phyloP scores from a whole-genome alignment of 1,139 yeast species.

The Zhuliangozyma blackwelliae region DNA sequence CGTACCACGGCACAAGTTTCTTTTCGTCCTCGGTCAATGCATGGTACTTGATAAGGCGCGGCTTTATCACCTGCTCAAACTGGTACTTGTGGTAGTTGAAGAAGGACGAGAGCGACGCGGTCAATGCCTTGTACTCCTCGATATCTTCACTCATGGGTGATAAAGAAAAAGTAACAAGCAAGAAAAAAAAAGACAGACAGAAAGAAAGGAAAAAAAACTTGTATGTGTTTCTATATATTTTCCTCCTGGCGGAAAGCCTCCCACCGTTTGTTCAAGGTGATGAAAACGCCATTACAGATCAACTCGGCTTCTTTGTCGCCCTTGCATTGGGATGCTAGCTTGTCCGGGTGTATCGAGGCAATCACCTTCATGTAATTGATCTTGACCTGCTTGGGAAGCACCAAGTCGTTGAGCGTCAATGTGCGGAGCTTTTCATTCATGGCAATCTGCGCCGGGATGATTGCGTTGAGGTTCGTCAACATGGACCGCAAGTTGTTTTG shows the following conservation, averaged over 20 bases:
- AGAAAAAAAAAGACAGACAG: no score
- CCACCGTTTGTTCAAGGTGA: constrained; percentile 85
- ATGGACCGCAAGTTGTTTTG: constrained; percentile 76
- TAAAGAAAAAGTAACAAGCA: background rate
- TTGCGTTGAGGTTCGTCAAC: constrained; percentile 58
- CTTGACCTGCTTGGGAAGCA: constrained; percentile 88
- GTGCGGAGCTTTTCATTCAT: constrained; percentile 27
- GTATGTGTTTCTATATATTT: constrained; percentile 10
- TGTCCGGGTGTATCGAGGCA: constrained; percentile 92
- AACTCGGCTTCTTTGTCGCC: constrained; percentile 65
- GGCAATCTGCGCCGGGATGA: constrained; percentile 57
- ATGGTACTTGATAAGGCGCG: constrained; percentile 26
- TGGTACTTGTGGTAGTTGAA: constrained; percentile 34
- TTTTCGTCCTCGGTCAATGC: constrained; percentile 39
- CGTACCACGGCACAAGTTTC: constrained; percentile 49
- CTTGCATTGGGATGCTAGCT: constrained; percentile 43
- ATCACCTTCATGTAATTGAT: constrained; percentile 88
- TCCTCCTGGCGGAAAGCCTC: constrained; percentile 63
- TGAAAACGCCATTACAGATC: constrained; percentile 85
- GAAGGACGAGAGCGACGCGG: constrained; percentile 36
- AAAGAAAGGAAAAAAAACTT: no score
- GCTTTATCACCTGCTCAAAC: constrained; percentile 30
- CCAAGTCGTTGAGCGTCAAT: constrained; percentile 62
- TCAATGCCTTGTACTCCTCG: constrained; percentile 37
- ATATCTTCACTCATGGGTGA: constrained; percentile 14